Evolutionary conservation across 345 rosid species (phyloP), one percentile per base, ranked within the genome.

Genomic region (Eucalyptus marginata): DNA sequence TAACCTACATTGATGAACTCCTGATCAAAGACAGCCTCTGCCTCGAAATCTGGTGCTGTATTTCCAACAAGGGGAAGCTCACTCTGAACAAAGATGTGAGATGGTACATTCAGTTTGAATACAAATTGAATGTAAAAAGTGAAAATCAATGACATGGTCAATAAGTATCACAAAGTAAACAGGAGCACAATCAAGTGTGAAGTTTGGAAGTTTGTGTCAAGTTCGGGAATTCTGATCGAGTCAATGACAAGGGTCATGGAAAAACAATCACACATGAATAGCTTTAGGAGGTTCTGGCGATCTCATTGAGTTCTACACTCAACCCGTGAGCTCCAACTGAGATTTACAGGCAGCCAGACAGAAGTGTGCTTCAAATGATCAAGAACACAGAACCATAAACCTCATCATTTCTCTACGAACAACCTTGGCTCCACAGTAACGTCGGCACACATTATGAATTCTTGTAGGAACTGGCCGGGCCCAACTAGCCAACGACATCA

Each of bases 21-120:
- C 92, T 98, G 98, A 89, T 97, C 99, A n/a, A 96, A 98, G 87
- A 98, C 97, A 80, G 99, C 99, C 95, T 97, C 99, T 1, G 99
- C 99, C 89, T 96, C 98, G 49, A 98, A 98, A 93, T 98, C 96
- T 31, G 99, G 98, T 10, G 99, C 98, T 68, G 49, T 84, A 88
- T 96, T 98, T 62, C 99, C 98, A 86, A 98, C 99, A n/a, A 98
- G 90, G 52, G 99, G 98, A 90, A 92, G 92, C 22, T 93, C 99
- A 89, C 93, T 88, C 99, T 97, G 90, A 86, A 88, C 87, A 91
- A 88, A 71, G 31, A 86, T n/a, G 80, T 14, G 49, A 46, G 25
- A 64, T 49, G n/a, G 51, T 46, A 5, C 71, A 88, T 15, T 86
- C 59, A 89, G 62, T 81, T 24, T 22, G 86, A 68, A 49, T 71